These are phyloP conservation scores for Lotus japonicus DNA, from an alignment of 306 rosid genomes.

Conservation along the genomic window DNA sequence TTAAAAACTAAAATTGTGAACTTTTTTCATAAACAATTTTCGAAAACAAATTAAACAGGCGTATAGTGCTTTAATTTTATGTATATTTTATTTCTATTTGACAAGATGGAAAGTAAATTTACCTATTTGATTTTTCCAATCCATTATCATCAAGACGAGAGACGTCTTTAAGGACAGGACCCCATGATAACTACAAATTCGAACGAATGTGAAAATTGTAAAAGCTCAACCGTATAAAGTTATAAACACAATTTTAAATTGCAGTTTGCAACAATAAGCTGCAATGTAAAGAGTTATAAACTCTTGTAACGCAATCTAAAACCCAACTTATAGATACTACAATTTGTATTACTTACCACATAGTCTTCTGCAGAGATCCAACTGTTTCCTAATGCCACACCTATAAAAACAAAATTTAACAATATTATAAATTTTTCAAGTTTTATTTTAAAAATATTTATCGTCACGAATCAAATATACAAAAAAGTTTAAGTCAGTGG, in stretches of 20 bases:
- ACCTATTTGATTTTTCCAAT: slow-evolving; percentile 52
- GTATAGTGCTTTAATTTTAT: not conserved
- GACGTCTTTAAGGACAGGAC: slow-evolving; percentile 82
- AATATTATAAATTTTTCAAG: not conserved
- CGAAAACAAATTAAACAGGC: too few relatives aligned
- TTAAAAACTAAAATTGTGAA: too few relatives aligned
- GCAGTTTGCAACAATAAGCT: too few relatives aligned
- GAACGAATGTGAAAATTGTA: not conserved
- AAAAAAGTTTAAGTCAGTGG: too few relatives aligned
- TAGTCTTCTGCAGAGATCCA: slow-evolving; percentile 98
- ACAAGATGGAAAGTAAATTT: slow-evolving; percentile 6
- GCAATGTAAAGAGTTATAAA: too few relatives aligned
- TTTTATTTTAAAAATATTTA: not conserved
- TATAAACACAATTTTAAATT: not conserved
- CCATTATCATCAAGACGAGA: slow-evolving; percentile 69
- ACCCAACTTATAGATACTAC: too few relatives aligned
- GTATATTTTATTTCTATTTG: not conserved
- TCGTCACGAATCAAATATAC: too few relatives aligned
- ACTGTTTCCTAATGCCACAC: slow-evolving; percentile 87
- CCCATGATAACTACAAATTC: slow-evolving; percentile 72
- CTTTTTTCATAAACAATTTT: too few relatives aligned
- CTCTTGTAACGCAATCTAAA: too few relatives aligned
- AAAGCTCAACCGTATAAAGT: not conserved
- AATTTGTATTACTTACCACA: slow-evolving; percentile 40
- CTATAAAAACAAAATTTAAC: slow-evolving; percentile 30